phyloP scores from a whole-genome alignment of 2,329 filamentous ascomycete species.

The Alternaria incomplexa region DNA sequence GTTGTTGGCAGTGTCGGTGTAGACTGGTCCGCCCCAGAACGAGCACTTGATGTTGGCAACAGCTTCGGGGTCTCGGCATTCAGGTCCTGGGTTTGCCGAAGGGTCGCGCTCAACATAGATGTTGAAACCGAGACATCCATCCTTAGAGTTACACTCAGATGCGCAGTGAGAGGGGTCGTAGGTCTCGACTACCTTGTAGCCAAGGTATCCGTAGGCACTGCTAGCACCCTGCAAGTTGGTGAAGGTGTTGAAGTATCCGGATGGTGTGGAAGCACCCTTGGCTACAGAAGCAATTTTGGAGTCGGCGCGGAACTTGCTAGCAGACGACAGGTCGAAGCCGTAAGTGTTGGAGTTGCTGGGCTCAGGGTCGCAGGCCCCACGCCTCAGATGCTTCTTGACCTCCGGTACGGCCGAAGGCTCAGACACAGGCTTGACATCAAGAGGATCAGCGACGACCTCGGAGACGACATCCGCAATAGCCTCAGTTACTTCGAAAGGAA shows the following conservation, averaged over 20 bases:
- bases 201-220: neutral
- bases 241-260: neutral
- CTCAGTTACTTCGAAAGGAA: neutral
- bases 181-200: neutral
- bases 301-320: neutral
- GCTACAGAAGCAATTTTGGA: neutral
- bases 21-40: neutral
- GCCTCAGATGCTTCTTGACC: neutral
- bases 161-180: neutral
- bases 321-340: neutral
- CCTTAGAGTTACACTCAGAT: neutral
- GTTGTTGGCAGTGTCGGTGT: neutral
- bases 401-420: neutral
- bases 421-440: neutral
- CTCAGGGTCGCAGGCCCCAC: neutral
- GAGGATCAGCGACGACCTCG: neutral
- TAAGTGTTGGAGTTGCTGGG: neutral
- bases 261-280: neutral
- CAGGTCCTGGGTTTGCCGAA: neutral
- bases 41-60: neutral
- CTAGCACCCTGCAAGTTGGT: neutral
- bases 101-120: conserved; percentile 1
- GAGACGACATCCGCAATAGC: neutral
- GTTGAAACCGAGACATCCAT: neutral
- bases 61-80: neutral